Evolutionary conservation across 176 grass and related monocot genomes (phyloP).

Genomic region (Zoysia japonica): DNA sequence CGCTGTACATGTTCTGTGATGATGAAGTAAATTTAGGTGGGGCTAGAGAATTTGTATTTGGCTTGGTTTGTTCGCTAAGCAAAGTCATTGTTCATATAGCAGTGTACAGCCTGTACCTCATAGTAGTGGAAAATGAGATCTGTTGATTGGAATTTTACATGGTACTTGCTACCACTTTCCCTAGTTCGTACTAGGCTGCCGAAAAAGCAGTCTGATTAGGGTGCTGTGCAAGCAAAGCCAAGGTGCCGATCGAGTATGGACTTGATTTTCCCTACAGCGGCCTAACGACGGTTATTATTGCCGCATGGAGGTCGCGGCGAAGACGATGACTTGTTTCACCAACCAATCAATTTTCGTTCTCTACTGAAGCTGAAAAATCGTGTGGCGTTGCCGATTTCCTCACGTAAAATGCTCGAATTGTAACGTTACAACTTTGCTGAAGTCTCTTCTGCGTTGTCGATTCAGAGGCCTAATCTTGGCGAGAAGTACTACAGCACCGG

Average conservation of each 20-base stretch:
- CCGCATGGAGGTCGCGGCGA: not conserved
- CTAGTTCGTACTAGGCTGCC: not conserved
- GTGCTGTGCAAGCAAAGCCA: slow-evolving; percentile 21
- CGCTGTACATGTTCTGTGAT: slow-evolving; percentile 3
- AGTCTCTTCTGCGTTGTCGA: not conserved
- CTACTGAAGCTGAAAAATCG: too few species aligned
- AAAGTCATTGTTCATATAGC: slow-evolving; percentile 5
- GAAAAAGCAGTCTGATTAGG: slow-evolving; percentile 1
- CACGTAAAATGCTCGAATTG: not conserved
- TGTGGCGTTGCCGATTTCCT: not conserved
- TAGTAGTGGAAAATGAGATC: not conserved
- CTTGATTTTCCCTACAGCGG: slow-evolving; percentile 7
- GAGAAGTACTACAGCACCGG: not conserved
- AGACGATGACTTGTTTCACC: not conserved
- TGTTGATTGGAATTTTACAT: not conserved
- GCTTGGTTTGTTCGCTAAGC: slow-evolving; percentile 35
- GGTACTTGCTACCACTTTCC: not conserved
- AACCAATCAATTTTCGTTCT: not conserved
- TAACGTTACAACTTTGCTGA: not conserved
- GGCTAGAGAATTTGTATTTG: not conserved
- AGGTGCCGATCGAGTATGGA: slow-evolving; percentile 3
- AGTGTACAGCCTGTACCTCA: not conserved
- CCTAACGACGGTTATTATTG: slow-evolving; percentile 19
- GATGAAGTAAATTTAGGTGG: not conserved
- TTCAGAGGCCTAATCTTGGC: not conserved